These are phyloP conservation scores for Orychophragmus violaceus DNA, from an alignment of 345 rosid genomes.

Conservation along the genomic window DNA sequence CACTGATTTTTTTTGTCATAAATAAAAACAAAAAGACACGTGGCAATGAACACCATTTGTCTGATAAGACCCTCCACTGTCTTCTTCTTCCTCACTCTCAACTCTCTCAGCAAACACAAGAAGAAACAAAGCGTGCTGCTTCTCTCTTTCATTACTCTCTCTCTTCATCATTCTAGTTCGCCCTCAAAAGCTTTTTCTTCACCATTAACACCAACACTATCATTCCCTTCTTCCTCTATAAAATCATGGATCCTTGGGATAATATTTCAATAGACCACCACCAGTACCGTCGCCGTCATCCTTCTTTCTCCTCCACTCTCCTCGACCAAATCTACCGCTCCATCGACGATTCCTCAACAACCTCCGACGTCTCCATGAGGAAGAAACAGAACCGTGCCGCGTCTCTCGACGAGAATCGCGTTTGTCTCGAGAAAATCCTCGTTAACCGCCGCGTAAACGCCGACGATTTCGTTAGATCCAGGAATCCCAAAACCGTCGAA, in stretches of 20 bases:
- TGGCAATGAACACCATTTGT: conserved; percentile 11
- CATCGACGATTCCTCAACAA: conserved; percentile 42
- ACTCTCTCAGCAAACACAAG: neutral
- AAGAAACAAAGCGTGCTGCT: conserved; percentile 15
- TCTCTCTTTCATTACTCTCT: conserved; percentile 10
- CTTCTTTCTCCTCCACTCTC: conserved; percentile 78
- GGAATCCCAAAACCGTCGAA: neutral
- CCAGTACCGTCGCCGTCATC: conserved; percentile 34
- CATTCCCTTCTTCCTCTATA: conserved; percentile 26
- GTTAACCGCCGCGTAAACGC: conserved; percentile 35
- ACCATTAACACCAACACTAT: conserved; percentile 26
- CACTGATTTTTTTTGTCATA: neutral
- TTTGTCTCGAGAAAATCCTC: conserved; percentile 12
- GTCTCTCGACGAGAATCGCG: neutral
- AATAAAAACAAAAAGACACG: conserved; percentile 10
- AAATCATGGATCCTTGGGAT: conserved; percentile 44
- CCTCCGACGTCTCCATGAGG: conserved; percentile 19
- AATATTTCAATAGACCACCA: neutral
- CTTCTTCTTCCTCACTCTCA: neutral
- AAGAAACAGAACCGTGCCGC: neutral
- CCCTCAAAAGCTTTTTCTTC: conserved; percentile 8
- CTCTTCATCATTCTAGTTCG: conserved; percentile 21
- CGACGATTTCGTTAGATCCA: conserved; percentile 28
- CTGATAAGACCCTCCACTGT: conserved; percentile 9
- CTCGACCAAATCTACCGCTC: conserved; percentile 66